phyloP scores from a whole-genome alignment of 306 rosid species.

The Cucurbita ficifolia region DNA sequence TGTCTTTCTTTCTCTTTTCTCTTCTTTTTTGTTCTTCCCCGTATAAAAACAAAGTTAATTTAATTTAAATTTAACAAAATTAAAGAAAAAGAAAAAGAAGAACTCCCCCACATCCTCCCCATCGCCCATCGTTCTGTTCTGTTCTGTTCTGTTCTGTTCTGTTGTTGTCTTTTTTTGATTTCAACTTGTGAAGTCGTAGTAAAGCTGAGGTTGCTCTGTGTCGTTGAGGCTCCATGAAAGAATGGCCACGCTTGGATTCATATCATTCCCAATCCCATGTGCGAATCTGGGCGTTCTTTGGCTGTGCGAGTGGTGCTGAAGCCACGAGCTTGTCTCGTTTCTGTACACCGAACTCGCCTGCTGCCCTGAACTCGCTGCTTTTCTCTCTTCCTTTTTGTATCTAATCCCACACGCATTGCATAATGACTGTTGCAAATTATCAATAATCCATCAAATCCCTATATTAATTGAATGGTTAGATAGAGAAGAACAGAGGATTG shows the following conservation, averaged over 20 bases:
- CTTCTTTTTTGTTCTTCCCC: not conserved
- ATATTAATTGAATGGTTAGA: too few species aligned
- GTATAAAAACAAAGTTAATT: constrained; percentile 5
- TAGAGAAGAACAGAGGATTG: too few species aligned
- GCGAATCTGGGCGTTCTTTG: constrained; percentile 52
- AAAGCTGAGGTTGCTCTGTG: constrained; percentile 62
- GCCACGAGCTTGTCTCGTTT: not conserved
- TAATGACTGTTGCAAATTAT: constrained; percentile 36
- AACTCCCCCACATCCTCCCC: not conserved
- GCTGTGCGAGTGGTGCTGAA: constrained; percentile 15
- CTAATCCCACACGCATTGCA: constrained; percentile 97
- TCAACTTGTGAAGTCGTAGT: constrained; percentile 74
- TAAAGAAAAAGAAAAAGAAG: not conserved
- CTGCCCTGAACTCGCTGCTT: constrained; percentile 4
- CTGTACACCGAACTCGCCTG: not conserved
- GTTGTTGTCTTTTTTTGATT: not conserved
- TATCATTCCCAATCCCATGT: constrained; percentile 38
- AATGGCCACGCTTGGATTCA: constrained; percentile 41
- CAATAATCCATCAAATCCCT: not conserved
- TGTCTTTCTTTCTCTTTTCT: not conserved
- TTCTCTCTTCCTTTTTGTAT: constrained; percentile 83
- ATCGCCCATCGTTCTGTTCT: not conserved
- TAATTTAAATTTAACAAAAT: not conserved
- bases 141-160: not conserved
- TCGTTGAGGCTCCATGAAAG: constrained; percentile 87